phyloP scores from a whole-genome alignment of 140 eudicot species.

The Erigeron philadelphicus region DNA sequence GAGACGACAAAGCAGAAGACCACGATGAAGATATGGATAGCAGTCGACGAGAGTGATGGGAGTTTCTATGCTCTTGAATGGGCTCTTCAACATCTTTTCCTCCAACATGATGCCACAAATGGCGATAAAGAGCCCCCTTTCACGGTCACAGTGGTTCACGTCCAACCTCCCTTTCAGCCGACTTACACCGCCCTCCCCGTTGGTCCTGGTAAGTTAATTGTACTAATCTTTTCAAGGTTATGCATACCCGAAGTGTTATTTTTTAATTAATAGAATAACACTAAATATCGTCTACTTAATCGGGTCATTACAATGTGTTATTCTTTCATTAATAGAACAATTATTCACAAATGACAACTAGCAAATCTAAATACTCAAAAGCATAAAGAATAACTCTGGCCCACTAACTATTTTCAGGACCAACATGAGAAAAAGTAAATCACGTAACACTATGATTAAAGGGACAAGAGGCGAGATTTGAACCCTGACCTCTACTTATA shows the following conservation, averaged over 20 bases:
- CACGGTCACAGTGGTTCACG: constrained; percentile 40
- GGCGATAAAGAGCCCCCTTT: constrained; percentile 16
- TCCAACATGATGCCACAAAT: constrained; percentile 11
- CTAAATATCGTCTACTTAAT: not conserved
- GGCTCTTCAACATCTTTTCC: constrained; percentile 38
- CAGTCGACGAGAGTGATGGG: constrained; percentile 35
- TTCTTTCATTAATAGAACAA: no score
- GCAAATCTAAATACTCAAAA: no score
- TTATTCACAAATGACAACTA: no score
- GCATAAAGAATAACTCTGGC: no score
- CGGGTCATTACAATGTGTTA: no score
- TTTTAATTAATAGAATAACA: not conserved
- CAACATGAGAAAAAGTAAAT: no score
- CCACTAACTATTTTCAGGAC: no score
- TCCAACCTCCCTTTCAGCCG: constrained; percentile 48
- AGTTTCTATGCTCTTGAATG: constrained; percentile 39
- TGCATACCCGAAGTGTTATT: not conserved
- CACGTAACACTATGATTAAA: no score
- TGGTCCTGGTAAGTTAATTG: constrained; percentile 48
- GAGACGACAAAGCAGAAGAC: constrained; percentile 14
- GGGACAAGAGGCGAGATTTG: no score
- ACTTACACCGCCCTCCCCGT: constrained; percentile 42
- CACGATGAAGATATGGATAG: constrained; percentile 34
- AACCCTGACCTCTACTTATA: no score
- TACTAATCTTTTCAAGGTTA: not conserved